Evolutionary conservation across 2,329 filamentous ascomycete species (phyloP), one percentile per base, ranked within the genome.

Genomic region (Pseudogymnoascus sp.): DNA sequence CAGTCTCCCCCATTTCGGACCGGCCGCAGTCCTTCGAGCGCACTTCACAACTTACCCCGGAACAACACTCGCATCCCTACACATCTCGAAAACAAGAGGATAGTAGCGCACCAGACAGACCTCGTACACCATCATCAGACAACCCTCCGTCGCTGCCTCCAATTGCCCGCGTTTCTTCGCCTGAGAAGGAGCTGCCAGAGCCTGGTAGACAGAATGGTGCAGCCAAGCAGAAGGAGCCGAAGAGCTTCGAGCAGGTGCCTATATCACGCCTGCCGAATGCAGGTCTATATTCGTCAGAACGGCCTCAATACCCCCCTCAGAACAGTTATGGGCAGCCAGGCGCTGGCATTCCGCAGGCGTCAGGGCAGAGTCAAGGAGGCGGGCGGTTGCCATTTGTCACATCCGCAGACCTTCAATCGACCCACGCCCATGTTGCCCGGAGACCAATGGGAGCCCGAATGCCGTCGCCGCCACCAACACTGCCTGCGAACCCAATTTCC

Each of bases 121-220:
- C 31, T 14, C 44, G 26, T 13, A 29, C 61, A 24, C 60, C 62
- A 21, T 59, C 62, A 31, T 64, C 68, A 11, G 64, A 61, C 5
- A 69, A 77, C 35, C 78, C 82, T 62, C 81, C 81, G 6, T 76
- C 75, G 3, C 73, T 85, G 31, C 74, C 75, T 33, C 74, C 74
- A 33, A 74, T 77, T 38, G 70, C 74, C 35, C 70, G 74, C 29
- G 70, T 78, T 13, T 71, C 76, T 21, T 73, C 70, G 13, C 65
- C 65, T 14, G 68, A 68, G 6, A 66, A 64, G 35, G 65, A 65
- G 24, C 26, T 16, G n/a, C 31, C 44, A 4, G 37, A 59, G 7
- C 53, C 63, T 29, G 53, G 65, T n/a, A 64, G 31, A 33, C 38
- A 44, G 50, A 50, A 56, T 42, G 68, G 67, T 19, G 60, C 11